A percentile compares a stretch with the other conserved stretches of the same genome.
Evolutionary conservation across 345 rosid species (phyloP).

Genomic region (Dovyalis caffra): DNA sequence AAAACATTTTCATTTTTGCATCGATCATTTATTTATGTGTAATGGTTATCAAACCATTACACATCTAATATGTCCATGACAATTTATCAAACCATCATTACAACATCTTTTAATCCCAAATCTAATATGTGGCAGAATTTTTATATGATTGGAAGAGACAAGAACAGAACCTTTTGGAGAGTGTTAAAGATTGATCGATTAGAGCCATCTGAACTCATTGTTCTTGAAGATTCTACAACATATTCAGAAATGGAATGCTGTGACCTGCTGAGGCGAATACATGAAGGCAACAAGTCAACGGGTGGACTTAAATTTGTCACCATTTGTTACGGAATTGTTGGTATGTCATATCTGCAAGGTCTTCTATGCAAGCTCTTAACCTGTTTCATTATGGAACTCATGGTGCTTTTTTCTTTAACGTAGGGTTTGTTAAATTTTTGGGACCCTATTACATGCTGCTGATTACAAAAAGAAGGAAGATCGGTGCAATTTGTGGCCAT

Average conservation of each 20-base stretch:
- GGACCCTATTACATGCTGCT: conserved; percentile 94
- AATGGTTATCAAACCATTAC: too few relatives aligned
- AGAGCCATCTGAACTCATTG: conserved; percentile 62
- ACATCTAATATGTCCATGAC: too few relatives aligned
- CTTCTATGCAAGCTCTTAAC: neutral
- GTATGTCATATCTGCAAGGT: conserved; percentile 38
- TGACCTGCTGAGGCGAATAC: conserved; percentile 62
- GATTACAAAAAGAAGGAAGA: conserved; percentile 82
- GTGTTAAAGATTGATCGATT: conserved; percentile 77
- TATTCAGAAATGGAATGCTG: conserved; percentile 69
- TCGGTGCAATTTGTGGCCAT: conserved; percentile 84
- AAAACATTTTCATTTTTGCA: neutral
- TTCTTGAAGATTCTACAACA: conserved; percentile 59
- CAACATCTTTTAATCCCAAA: neutral
- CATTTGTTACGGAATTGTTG: conserved; percentile 80
- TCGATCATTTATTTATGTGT: neutral
- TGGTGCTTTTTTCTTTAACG: conserved; percentile 17
- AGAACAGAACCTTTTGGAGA: conserved; percentile 60
- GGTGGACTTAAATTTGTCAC: conserved; percentile 90
- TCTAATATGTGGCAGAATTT: conserved; percentile 54
- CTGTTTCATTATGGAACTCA: conserved; percentile 5
- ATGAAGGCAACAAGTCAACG: conserved; percentile 72
- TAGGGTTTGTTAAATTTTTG: conserved; percentile 88
- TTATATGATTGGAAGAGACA: conserved; percentile 87
- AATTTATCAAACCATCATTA: neutral